These are phyloP conservation scores for Pelargonium citronellum DNA, from an alignment of 441 rosid genomes.

Conservation along the genomic window DNA sequence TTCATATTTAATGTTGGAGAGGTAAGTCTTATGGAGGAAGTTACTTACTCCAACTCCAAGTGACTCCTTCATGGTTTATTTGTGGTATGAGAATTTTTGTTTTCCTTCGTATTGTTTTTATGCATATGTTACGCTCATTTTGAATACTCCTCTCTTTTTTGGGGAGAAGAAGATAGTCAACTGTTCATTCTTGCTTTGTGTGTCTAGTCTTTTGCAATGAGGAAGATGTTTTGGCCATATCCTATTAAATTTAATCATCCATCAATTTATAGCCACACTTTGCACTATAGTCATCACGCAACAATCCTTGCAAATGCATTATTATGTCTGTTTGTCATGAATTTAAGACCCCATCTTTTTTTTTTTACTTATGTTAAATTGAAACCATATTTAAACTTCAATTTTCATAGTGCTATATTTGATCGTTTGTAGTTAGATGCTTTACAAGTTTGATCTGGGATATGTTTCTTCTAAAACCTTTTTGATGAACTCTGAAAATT, in stretches of 20 bases:
- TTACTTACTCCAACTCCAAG: neutral
- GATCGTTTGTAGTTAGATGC: neutral
- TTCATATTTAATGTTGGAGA: constrained; percentile 94
- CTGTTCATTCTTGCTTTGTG: too few relatives aligned
- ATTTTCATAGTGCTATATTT: neutral
- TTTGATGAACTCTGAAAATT: neutral
- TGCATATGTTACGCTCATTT: neutral
- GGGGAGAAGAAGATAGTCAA: neutral
- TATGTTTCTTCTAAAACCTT: neutral
- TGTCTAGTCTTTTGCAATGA: too few relatives aligned
- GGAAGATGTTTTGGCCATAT: too few relatives aligned
- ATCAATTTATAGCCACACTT: too few relatives aligned
- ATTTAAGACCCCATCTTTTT: neutral
- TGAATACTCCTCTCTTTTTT: neutral
- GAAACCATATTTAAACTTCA: neutral
- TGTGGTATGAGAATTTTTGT: neutral
- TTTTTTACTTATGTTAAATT: neutral
- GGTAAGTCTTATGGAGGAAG: constrained; percentile 31
- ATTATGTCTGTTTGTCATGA: neutral
- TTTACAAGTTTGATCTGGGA: neutral
- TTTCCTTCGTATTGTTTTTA: neutral
- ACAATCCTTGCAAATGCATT: neutral
- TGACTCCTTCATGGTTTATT: neutral
- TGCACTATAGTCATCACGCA: neutral
- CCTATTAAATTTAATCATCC: too few relatives aligned